phyloP scores from a whole-genome alignment of 495 filamentous ascomycete genomes.

The Tuber borchii region DNA sequence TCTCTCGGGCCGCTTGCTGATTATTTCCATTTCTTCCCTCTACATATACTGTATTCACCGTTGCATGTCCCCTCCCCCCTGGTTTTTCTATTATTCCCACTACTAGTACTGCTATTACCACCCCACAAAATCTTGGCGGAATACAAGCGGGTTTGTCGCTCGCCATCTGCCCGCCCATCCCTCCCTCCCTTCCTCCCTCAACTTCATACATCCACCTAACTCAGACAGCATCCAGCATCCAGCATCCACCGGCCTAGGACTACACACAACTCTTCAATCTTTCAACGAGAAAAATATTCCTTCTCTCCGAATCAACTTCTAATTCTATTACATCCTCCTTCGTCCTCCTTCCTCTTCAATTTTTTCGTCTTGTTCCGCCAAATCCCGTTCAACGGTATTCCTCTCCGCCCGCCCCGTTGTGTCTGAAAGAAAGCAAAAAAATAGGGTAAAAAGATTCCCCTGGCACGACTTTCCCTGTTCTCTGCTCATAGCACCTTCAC shows the following conservation, averaged over 20 bases:
- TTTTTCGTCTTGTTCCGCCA: not conserved
- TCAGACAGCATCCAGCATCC: conserved; percentile 29
- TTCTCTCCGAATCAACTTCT: conserved; percentile 14
- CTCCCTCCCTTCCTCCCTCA: conserved; percentile 8
- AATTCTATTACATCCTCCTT: not conserved
- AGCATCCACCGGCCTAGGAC: conserved; percentile 15
- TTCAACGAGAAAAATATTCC: conserved; percentile 17
- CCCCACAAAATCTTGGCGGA: conserved; percentile 37
- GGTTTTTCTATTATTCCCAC: not conserved
- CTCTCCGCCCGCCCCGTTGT: not conserved
- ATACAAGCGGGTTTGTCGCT: conserved; percentile 16
- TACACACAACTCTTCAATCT: conserved; percentile 26
- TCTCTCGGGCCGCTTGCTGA: not conserved
- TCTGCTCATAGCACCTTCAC: conserved; percentile 7
- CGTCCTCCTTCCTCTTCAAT: conserved; percentile 2
- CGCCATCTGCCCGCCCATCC: conserved; percentile 30
- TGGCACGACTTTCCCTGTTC: not conserved
- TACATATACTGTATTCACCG: not conserved
- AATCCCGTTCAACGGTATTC: not conserved
- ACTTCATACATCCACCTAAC: conserved; percentile 28
- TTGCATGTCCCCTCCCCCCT: not conserved
- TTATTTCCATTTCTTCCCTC: not conserved
- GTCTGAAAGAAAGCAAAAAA: not conserved
- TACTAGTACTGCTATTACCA: conserved; percentile 10
- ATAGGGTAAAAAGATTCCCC: not conserved